Conservation (phyloP, 2,329 filamentous ascomycete genomes). For the Akanthomyces dipterigenus region DNA sequence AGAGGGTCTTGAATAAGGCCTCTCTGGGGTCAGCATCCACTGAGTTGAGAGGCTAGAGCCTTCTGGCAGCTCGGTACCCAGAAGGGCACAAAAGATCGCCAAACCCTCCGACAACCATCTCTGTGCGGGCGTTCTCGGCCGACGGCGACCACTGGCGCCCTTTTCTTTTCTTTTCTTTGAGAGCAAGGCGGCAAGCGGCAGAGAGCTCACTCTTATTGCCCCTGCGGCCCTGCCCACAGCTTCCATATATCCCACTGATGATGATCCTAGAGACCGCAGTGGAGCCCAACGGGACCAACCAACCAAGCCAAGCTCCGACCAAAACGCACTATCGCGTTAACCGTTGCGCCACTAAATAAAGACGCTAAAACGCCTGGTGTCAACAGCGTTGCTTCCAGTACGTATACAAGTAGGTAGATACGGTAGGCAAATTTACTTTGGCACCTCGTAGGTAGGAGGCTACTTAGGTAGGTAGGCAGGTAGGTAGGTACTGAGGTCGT, state of each 20-base stretch:
- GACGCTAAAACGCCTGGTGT: neutral
- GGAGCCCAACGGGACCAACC: neutral
- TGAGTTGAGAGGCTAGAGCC: no score
- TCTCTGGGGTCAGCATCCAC: neutral
- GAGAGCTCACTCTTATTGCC: neutral
- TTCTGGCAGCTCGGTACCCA: no score
- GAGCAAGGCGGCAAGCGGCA: neutral
- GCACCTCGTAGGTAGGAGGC: no score
- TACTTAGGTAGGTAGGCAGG: no score
- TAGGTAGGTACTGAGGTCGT: no score
- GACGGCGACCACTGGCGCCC: neutral
- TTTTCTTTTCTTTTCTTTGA: neutral
- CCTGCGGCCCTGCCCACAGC: no score
- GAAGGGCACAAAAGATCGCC: neutral
- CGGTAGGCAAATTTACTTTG: no score
- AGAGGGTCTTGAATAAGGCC: neutral
- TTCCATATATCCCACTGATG: no score
- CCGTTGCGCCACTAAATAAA: slow-evolving; percentile 7
- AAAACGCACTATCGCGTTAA: neutral
- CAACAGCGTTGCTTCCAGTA: neutral
- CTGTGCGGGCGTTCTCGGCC: neutral
- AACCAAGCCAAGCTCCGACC: neutral
- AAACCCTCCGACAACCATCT: neutral
- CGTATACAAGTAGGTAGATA: neutral
- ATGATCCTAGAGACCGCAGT: neutral